Evolutionary conservation across 768 basidiomycete genomes (phyloP).

Genomic region (Tephrocybe sp.): DNA sequence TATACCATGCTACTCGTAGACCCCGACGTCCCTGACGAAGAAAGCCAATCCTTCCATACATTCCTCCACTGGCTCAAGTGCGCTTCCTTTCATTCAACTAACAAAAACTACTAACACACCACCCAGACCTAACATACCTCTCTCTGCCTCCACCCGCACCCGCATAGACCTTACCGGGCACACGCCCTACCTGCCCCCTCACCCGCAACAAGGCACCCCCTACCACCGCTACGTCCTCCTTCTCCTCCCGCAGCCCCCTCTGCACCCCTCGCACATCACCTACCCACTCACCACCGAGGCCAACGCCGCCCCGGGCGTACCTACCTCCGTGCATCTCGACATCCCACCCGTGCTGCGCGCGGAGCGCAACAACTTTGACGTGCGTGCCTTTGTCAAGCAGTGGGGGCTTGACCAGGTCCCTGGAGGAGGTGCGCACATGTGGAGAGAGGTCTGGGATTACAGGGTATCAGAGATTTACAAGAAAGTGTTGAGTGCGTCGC

Average conservation of each 20-base stretch:
- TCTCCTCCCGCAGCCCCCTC: constrained; percentile 63
- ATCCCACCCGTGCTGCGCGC: constrained; percentile 46
- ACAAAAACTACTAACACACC: constrained; percentile 11
- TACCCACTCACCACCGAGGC: constrained; percentile 65
- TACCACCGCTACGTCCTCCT: constrained; percentile 89
- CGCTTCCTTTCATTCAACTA: constrained; percentile 25
- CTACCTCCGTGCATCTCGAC: constrained; percentile 38
- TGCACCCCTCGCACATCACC: constrained; percentile 47
- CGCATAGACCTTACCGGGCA: constrained; percentile 51
- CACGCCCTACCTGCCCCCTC: constrained; percentile 84
- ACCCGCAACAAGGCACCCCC: constrained; percentile 84
- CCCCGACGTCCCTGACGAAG: constrained; percentile 83
- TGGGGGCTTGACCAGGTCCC: constrained; percentile 52
- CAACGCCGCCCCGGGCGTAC: constrained; percentile 27
- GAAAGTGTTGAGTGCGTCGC: constrained; percentile 65
- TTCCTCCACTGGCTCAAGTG: constrained; percentile 89
- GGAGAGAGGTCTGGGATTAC: constrained; percentile 75
- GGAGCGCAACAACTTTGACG: constrained; percentile 61
- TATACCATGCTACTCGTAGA: constrained; percentile 93
- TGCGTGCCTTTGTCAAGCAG: constrained; percentile 58
- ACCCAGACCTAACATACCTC: constrained; percentile 75
- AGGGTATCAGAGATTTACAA: constrained; percentile 63
- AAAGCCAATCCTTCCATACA: constrained; percentile 60
- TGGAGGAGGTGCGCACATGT: constrained; percentile 83
- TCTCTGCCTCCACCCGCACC: constrained; percentile 55